phyloP scores from a whole-genome alignment of 208 protist species.

The Paratrypanosoma confusum region DNA sequence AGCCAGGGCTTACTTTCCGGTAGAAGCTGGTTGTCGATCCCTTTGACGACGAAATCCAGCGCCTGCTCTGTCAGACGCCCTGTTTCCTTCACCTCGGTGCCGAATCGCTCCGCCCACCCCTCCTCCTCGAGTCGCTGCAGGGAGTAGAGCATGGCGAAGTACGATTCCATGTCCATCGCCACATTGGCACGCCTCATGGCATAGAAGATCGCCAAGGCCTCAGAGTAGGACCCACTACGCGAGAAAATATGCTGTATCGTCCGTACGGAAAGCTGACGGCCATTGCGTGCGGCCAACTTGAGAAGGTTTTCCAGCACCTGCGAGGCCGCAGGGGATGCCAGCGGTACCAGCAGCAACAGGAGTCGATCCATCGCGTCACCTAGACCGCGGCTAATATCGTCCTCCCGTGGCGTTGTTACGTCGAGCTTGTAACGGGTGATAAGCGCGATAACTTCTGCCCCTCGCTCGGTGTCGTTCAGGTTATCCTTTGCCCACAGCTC shows the following conservation, averaged over 20 bases:
- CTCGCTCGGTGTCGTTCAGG: conserved; percentile 1
- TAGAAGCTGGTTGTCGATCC: conserved; percentile 66
- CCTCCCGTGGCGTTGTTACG: conserved; percentile 42
- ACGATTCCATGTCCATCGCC: conserved; percentile 81
- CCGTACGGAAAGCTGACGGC: conserved; percentile 57
- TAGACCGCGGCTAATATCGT: conserved; percentile 62
- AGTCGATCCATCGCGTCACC: conserved; percentile 81
- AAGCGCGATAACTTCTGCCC: conserved; percentile 6
- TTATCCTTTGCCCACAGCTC: conserved; percentile 34
- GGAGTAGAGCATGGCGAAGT: conserved; percentile 88
- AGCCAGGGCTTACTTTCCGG: conserved; percentile 88
- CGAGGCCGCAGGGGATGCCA: conserved; percentile 21
- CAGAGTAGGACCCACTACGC: conserved; percentile 52
- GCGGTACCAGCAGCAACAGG: conserved; percentile 68
- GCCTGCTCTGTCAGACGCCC: conserved; percentile 57
- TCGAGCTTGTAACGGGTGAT: conserved; percentile 48
- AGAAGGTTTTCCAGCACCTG: conserved; percentile 50
- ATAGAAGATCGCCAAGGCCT: conserved; percentile 82
- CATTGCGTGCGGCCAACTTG: conserved; percentile 36
- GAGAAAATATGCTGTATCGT: conserved; percentile 85
- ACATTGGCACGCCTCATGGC: conserved; percentile 67
- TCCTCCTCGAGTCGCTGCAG: conserved; percentile 85
- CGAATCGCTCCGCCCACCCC: conserved; percentile 72
- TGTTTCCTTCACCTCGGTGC: conserved; percentile 38
- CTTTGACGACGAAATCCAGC: conserved; percentile 79